Evolutionary conservation across 2,329 filamentous ascomycete genomes (phyloP), one percentile per base, ranked within the genome.

Genomic region (Colletotrichum somersetense): DNA sequence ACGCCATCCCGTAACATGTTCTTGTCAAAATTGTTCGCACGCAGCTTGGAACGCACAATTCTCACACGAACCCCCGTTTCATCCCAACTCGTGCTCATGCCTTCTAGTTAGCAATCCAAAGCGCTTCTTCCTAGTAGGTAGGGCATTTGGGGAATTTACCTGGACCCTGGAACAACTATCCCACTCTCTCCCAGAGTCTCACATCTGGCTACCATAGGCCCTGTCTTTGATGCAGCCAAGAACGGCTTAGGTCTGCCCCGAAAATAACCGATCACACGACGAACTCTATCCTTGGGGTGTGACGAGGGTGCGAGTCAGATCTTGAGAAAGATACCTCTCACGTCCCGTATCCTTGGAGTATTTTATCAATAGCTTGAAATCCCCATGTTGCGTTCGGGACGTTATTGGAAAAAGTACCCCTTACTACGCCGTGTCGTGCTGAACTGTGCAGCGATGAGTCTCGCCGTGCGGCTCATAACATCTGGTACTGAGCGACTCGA

Each of bases 291-390:
- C 40, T 55, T 48, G 65, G 42, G 56, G 26, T 38, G 59, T 23
- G 38, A 44, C 53, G 53, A 20, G 40, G 59, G 69, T 58, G 46
- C 66, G 66, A 72, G 59, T 72, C 69, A 69, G 66, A 40, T 23
- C 40, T 23, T n/a, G 20, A 42, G 55, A 33, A 40, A 48, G 59
- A 64, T 35, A 46, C n/a, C 2, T 20, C 35, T 53, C 23, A 35
- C 26, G 30, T 38, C 16, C 10, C 52, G 46, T n/a, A 30, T 50
- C 7, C 5, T 12, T 42, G 18, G 35, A 62, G 50, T 63, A 33
- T 35, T 50, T 72, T 64, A 69, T 72, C 16, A 67, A 52, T 26
- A 42, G 59, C 55, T 69, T 48, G 2, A 8, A 20, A n/a, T 35
- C 46, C 53, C 40, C n/a, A 35, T 33, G 7, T 20, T 6, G 3